A percentile compares a stretch with the other conserved stretches of the same genome.
phyloP scores from a whole-genome alignment of 208 protist species.

The Leishmania lainsoni region DNA sequence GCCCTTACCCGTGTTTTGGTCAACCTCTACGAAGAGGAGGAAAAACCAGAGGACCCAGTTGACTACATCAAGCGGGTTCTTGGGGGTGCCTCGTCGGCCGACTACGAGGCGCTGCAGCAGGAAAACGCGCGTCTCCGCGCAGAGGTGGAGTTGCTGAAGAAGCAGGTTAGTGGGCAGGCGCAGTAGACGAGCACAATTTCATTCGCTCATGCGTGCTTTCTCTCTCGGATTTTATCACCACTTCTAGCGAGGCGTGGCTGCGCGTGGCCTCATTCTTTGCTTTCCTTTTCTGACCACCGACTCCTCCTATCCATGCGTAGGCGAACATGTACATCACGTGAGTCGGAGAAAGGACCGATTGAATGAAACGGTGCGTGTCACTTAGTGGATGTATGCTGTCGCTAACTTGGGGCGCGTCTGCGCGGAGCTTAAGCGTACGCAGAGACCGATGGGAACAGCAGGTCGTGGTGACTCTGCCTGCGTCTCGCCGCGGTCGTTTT shows the following conservation, averaged over 20 bases:
- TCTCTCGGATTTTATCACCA: background rate
- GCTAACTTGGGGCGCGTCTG: background rate
- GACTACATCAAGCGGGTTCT: slow-evolving; percentile 94
- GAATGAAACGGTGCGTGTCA: background rate
- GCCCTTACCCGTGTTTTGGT: slow-evolving; percentile 92
- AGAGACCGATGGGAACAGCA: background rate
- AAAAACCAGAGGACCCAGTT: slow-evolving; percentile 92
- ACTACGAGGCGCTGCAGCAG: slow-evolving; percentile 87
- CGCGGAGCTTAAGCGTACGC: background rate
- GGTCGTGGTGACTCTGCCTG: background rate
- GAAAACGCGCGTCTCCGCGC: slow-evolving; percentile 84
- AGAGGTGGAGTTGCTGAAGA: slow-evolving; percentile 83
- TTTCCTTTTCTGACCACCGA: background rate
- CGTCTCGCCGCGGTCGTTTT: background rate
- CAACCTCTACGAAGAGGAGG: slow-evolving; percentile 93
- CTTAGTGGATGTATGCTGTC: background rate
- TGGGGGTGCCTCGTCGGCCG: slow-evolving; percentile 85
- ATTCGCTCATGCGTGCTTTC: background rate
- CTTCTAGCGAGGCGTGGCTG: background rate
- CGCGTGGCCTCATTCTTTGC: background rate
- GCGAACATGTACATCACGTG: slow-evolving; percentile 11
- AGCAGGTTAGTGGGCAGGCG: slow-evolving; percentile 61
- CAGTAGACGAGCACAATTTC: background rate
- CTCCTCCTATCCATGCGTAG: background rate
- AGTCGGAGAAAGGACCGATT: background rate